Evolutionary conservation across 78 protist genomes (phyloP), one percentile per base, ranked within the genome.

Genomic region (Dictyostelium citrinum): DNA sequence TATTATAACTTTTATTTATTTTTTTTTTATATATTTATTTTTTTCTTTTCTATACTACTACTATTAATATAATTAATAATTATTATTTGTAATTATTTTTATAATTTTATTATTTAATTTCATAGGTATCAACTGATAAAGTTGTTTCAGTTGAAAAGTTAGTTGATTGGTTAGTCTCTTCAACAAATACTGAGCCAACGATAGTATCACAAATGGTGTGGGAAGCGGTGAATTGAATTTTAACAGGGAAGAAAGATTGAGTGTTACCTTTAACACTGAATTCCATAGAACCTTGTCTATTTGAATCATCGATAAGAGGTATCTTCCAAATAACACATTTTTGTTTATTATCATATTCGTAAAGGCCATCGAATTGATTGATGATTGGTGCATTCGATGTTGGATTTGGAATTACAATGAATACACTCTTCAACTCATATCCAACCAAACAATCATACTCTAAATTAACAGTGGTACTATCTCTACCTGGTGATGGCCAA

Each of bases 401-500:
- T 82, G 96, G 96, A 74, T 81, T 74, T 39, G 96, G 96, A 37
- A 93, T 82, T 11, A 68, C 49, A 41, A 93, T 86, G 22, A 67
- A 33, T 45, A 93, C 64, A 31, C 84, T 90, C 60, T 83, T 83
- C 35, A 93, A 31, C 37, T 82, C 79, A 58, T 72, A 75, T 37
- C n/a, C 58, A n/a, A 37, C 92, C 9, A 46, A 7, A 35, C 78
- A 33, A 24, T 84, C 92, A 37, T 78, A 84, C 31, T 82, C 83
- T 14, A 92, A 68, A 37, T 74, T 84, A 33, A 85, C 93, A 0
- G 81, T 78, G 4, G 91, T 80, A 2, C 39, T 22, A 17, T 75
- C 74, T 80, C 88, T 90, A 27, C 88, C 75, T 67, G 90, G 76
- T n/a, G 91, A 84, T 64, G 95, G 95, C 95, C 95, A 91, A 39